Evolutionary conservation across 768 basidiomycete genomes (phyloP).

Genomic region (Amyloporia xantha): DNA sequence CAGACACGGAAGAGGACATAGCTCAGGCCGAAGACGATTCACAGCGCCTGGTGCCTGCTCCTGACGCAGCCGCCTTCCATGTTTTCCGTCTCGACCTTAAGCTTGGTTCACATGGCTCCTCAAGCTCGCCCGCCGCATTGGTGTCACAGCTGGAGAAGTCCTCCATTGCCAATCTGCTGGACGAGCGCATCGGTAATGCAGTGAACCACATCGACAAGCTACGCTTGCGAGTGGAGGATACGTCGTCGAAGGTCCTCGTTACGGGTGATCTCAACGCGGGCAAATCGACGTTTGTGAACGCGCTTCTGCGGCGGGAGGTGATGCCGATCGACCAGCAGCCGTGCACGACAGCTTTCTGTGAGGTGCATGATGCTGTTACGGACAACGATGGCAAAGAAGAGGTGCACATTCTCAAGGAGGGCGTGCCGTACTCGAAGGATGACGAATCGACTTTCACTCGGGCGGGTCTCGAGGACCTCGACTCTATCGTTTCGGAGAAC

Average conservation of each 20-base stretch:
- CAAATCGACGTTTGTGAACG: slow-evolving; percentile 98
- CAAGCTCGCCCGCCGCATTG: slow-evolving; percentile 57
- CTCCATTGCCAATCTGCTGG: slow-evolving; percentile 87
- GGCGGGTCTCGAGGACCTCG: slow-evolving; percentile 60
- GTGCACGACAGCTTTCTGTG: slow-evolving; percentile 94
- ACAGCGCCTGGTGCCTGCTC: slow-evolving; percentile 32
- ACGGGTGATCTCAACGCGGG: slow-evolving; percentile 98
- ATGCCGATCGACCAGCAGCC: slow-evolving; percentile 99
- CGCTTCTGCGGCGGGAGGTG: slow-evolving; percentile 80
- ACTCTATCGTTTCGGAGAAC: slow-evolving; percentile 71
- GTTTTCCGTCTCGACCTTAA: slow-evolving; percentile 91
- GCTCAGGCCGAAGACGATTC: slow-evolving; percentile 20
- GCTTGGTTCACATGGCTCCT: slow-evolving; percentile 68
- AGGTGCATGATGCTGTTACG: slow-evolving; percentile 78
- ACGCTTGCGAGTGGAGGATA: slow-evolving; percentile 81
- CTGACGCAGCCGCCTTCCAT: slow-evolving; percentile 59
- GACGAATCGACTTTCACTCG: slow-evolving; percentile 76
- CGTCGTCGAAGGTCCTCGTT: slow-evolving; percentile 91
- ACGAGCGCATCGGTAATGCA: slow-evolving; percentile 72
- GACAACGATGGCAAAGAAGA: slow-evolving; percentile 80
- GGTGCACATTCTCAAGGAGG: slow-evolving; percentile 74
- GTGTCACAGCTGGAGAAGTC: slow-evolving; percentile 90
- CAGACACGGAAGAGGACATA: slow-evolving; percentile 32
- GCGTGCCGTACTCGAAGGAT: slow-evolving; percentile 54
- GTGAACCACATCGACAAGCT: slow-evolving; percentile 80